Evolutionary conservation across 192 early-diverging fungal genomes (phyloP).

Genomic region (Coemansia sp.): DNA sequence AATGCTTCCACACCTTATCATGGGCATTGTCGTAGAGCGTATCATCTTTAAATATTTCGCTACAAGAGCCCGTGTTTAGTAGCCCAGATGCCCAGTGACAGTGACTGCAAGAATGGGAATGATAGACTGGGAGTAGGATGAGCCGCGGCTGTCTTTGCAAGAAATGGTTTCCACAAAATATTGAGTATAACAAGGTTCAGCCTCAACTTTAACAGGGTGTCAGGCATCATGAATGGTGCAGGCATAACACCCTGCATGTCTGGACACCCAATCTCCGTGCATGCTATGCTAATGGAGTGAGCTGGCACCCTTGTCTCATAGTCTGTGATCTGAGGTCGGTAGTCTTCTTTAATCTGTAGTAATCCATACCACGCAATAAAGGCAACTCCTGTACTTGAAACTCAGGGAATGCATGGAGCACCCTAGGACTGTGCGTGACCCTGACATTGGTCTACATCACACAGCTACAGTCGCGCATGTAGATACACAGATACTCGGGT

Average conservation of each 20-base stretch:
- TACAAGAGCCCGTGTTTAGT: not conserved
- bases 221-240: not conserved
- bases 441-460: not conserved
- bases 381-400: slow-evolving; percentile 7
- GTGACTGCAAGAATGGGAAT: slow-evolving; percentile 4
- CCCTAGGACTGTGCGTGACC: not conserved
- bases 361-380: slow-evolving; percentile 3
- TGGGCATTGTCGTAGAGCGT: not conserved
- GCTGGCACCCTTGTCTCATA: not conserved
- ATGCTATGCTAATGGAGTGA: not conserved
- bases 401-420: not conserved
- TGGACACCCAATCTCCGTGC: not conserved
- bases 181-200: not conserved
- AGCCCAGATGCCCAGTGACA: not conserved
- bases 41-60: not conserved
- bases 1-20: not conserved
- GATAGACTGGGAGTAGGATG: not conserved
- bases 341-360: not conserved
- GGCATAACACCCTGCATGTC: not conserved
- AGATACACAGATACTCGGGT: not conserved
- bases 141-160: not conserved
- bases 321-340: not conserved
- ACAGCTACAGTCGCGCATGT: not conserved
- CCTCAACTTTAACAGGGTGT: slow-evolving; percentile 7
- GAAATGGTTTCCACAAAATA: not conserved